Evolutionary conservation across 2,329 filamentous ascomycete species (phyloP).

Genomic region (Cadophora luteo-olivacea): DNA sequence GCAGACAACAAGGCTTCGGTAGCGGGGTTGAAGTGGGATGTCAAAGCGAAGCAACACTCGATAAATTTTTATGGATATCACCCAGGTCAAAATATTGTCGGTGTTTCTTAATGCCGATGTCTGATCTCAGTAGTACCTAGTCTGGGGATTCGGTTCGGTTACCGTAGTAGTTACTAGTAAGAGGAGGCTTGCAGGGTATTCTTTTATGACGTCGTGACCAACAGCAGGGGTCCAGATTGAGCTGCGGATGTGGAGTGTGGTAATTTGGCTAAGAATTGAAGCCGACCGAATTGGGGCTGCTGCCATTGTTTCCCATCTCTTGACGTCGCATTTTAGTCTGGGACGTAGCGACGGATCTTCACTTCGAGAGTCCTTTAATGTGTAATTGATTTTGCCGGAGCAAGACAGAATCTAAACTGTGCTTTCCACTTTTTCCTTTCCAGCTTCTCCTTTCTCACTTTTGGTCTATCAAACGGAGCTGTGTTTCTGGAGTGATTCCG

Average conservation of each 20-base stretch:
- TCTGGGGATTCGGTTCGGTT: constrained; percentile 2
- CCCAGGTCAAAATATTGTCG: constrained; percentile 7
- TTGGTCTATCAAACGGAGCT: not conserved
- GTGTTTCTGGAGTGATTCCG: not conserved
- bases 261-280: constrained; percentile 15
- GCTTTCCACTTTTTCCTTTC: not conserved
- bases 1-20: not conserved
- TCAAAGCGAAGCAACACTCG: not conserved
- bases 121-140: not conserved
- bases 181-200: too few relatives aligned
- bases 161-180: not conserved
- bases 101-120: constrained; percentile 18
- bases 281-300: constrained; percentile 1
- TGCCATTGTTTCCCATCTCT: not conserved
- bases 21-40: constrained; percentile 24
- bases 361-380: constrained; percentile 22
- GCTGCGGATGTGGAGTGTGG: not conserved
- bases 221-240: not conserved
- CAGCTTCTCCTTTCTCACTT: not conserved
- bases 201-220: constrained; percentile 13
- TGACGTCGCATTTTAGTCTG: constrained; percentile 1
- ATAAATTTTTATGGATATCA: constrained; percentile 29
- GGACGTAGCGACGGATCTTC: not conserved
- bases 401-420: not conserved
- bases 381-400: constrained; percentile 18